A percentile compares a stretch with the other conserved stretches of the same genome.
phyloP scores from a whole-genome alignment of 106 monocot genomes.

The Platanthera guangdongensis region DNA sequence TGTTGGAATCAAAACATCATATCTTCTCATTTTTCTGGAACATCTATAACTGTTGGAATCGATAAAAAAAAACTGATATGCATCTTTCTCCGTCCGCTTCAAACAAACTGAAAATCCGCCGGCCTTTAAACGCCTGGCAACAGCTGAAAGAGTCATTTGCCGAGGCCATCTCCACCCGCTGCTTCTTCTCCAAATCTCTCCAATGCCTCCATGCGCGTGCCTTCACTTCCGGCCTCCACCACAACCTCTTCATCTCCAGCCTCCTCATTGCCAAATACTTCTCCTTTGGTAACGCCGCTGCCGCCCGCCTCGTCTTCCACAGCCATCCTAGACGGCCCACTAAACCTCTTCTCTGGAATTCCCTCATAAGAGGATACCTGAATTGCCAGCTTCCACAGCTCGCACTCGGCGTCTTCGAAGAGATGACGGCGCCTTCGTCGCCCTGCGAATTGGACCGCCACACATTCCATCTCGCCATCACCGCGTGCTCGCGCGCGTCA shows the following conservation, averaged over 20 bases:
- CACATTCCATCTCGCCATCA: constrained; percentile 46
- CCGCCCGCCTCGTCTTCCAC: constrained; percentile 35
- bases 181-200: constrained; percentile 13
- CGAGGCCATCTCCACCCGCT: constrained; percentile 19
- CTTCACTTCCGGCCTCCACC: constrained; percentile 37
- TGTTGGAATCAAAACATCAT: too few species aligned
- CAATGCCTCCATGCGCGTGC: constrained; percentile 30
- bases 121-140: constrained; percentile 17
- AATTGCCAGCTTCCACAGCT: constrained; percentile 10
- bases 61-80: too few species aligned
- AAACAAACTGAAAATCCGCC: too few species aligned
- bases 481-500: constrained; percentile 34
- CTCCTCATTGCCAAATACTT: constrained; percentile 50
- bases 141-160: constrained; percentile 61
- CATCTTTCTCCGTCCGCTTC: too few species aligned
- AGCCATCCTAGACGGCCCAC: not conserved
- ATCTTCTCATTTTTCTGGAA: too few species aligned
- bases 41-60: too few species aligned
- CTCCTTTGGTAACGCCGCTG: constrained; percentile 18
- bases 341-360: constrained; percentile 63
- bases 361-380: constrained; percentile 52
- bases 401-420: constrained; percentile 28
- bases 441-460: constrained; percentile 33
- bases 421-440: constrained; percentile 15
- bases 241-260: constrained; percentile 42